Base-by-base conservation (phyloP, 1,139 yeast species). In the Zygotorulaspora mrakii region DNA sequence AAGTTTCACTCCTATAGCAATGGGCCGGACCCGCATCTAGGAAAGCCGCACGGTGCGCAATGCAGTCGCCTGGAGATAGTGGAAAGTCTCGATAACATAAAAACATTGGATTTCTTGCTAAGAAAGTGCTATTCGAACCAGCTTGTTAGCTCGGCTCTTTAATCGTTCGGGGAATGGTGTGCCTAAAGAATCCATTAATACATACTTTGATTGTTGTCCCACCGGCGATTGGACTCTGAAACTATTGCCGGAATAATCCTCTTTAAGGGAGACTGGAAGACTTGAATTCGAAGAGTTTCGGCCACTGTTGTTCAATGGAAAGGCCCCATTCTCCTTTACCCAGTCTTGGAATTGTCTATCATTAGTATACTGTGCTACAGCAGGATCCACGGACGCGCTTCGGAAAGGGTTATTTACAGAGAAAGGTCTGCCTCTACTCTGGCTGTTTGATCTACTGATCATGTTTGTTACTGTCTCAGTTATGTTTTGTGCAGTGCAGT, bases 321-420 rank as follows among this genome's bases (percentile, higher is more conserved):
- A 26, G 8, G 17, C 34, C 14, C 34, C 36, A 51, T 76, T 76
- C 46, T 66, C 68, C 35, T 66, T 64, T 9, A 76, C 77, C 82
- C 82, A 76, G 21, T 64, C 67, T 37, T 73, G 76, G 55, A 75
- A 76, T 25, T 56, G 56, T 18, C 54, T 45, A 33, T 59, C 59
- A 6, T 52, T 22, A 35, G 50, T 32, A 44, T 52, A 32, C 25
- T 42, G 38, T 17, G 43, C 43, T 29, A 42, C 11, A 31, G 48
- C 41, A 54, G 46, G 52, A 17, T 39, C 42, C 5, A 18, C 26
- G 16, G 38, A 23, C 2, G 42, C 42, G 17, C 25, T 55, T 46
- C 82, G 67, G 61, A 77, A 77, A 18, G 82, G 82, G 51, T 77
- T 77, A 56, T 75, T 75, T 24, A 76, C 67, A 8, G 81, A 76